Percentiles rank a stretch among this genome's conserved stretches.
These are phyloP conservation scores for Microbotryomycetes sp. DNA, from an alignment of 1,284 basidiomycete genomes.

Conservation along the genomic window DNA sequence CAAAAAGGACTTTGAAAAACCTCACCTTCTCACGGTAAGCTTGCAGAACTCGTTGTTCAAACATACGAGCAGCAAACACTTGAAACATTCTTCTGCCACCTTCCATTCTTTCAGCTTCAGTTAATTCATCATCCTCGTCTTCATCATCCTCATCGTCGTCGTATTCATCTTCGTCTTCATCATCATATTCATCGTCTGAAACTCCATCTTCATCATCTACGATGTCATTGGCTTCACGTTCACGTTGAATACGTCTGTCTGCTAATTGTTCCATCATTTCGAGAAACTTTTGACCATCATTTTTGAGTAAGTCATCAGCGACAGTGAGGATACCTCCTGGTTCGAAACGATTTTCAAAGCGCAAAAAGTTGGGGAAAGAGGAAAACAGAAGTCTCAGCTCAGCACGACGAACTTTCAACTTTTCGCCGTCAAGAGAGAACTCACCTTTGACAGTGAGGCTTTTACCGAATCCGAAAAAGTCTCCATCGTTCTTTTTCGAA, in stretches of 20 bases:
- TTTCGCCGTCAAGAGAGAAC: constrained; percentile 36
- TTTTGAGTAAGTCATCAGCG: constrained; percentile 95
- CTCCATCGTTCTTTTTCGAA: constrained; percentile 43
- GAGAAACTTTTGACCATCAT: constrained; percentile 96
- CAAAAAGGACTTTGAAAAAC: background rate
- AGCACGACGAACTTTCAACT: constrained; percentile 33
- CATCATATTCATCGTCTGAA: constrained; percentile 52
- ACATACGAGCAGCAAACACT: constrained; percentile 99
- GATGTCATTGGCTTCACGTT: constrained; percentile 77
- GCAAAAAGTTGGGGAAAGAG: constrained; percentile 6
- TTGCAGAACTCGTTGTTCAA: constrained; percentile 92
- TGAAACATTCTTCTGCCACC: constrained; percentile 99
- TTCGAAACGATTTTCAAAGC: constrained; percentile 38
- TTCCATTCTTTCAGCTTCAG: constrained; percentile 80
- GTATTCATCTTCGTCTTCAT: constrained; percentile 51
- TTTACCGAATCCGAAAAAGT: constrained; percentile 70
- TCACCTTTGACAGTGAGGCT: constrained; percentile 75
- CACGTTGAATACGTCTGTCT: constrained; percentile 83
- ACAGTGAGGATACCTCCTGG: constrained; percentile 94
- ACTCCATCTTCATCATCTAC: constrained; percentile 55
- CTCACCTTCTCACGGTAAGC: constrained; percentile 71
- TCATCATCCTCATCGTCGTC: constrained; percentile 46
- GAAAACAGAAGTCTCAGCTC: constrained; percentile 35
- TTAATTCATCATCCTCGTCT: constrained; percentile 41
- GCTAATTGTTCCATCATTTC: constrained; percentile 99